phyloP scores from a whole-genome alignment of 1,139 yeast genomes.

The Pichia sp. region DNA sequence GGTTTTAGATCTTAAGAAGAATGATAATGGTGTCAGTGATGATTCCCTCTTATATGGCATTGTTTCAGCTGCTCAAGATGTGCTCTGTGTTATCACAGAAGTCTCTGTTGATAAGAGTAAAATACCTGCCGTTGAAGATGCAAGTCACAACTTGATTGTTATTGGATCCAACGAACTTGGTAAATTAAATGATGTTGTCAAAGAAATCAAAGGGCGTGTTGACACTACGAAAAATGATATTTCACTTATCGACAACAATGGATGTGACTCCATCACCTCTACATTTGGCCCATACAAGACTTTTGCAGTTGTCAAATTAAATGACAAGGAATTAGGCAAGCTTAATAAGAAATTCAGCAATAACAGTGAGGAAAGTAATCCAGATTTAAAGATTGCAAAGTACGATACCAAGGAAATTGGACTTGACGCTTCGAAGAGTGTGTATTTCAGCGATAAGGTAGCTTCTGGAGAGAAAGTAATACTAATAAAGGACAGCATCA shows the following conservation, averaged over 20 bases:
- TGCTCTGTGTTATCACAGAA: conserved; percentile 24
- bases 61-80: conserved; percentile 16
- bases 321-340: background rate
- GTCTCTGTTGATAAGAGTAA: conserved; percentile 3
- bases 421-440: background rate
- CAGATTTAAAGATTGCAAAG: conserved; percentile 1
- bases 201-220: conserved; percentile 11
- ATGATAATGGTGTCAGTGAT: background rate
- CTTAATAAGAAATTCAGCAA: conserved; percentile 8
- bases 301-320: conserved; percentile 20
- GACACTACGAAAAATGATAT: conserved; percentile 9
- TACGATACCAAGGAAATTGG: background rate
- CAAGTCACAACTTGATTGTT: conserved; percentile 15
- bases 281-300: conserved; percentile 20
- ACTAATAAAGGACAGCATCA: conserved; percentile 5
- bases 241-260: conserved; percentile 22
- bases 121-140: background rate
- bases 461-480: conserved; percentile 2
- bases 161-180: conserved; percentile 22
- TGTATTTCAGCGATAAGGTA: conserved; percentile 3
- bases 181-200: conserved; percentile 14
- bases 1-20: conserved; percentile 10
- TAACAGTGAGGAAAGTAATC: conserved; percentile 2
- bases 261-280: conserved; percentile 11
- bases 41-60: conserved; percentile 16